phyloP scores from a whole-genome alignment of 2,329 filamentous ascomycete genomes.

The Xylaria multiplex region DNA sequence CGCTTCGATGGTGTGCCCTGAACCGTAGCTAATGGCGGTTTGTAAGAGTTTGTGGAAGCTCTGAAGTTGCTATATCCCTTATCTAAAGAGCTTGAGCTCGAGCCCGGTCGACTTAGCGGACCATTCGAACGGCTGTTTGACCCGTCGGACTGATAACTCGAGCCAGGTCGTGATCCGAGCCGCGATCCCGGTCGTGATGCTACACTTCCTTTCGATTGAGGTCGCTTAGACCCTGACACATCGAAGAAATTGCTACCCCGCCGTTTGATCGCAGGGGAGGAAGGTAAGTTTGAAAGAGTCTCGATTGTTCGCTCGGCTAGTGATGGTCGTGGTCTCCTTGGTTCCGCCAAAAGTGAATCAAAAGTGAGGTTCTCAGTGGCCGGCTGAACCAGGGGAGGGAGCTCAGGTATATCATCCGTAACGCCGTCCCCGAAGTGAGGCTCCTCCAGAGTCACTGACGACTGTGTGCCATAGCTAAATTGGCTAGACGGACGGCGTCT shows the following conservation, averaged over 20 bases:
- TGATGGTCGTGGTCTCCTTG: constrained; percentile 59
- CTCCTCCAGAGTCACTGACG: constrained; percentile 30
- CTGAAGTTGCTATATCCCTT: constrained; percentile 54
- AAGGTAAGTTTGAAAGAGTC: constrained; percentile 79
- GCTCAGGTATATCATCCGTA: constrained; percentile 36
- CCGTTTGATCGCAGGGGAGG: constrained; percentile 76
- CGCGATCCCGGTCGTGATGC: constrained; percentile 65
- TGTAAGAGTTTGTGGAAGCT: constrained; percentile 57
- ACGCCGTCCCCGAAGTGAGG: constrained; percentile 8
- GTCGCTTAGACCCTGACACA: constrained; percentile 66
- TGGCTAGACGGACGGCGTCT: constrained; percentile 44
- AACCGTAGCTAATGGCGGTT: constrained; percentile 55
- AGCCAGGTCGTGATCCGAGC: constrained; percentile 59
- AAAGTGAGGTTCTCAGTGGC: constrained; percentile 42
- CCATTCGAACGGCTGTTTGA: constrained; percentile 63
- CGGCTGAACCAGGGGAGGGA: constrained; percentile 40
- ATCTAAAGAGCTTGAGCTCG: constrained; percentile 62
- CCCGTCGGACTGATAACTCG: constrained; percentile 69
- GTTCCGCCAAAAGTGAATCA: constrained; percentile 39
- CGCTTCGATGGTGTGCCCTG: constrained; percentile 57
- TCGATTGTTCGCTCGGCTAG: constrained; percentile 87
- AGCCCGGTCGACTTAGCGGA: constrained; percentile 64
- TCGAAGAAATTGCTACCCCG: constrained; percentile 79
- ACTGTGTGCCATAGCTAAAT: constrained; percentile 33
- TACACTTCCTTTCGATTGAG: constrained; percentile 60